phyloP scores from a whole-genome alignment of 2,329 filamentous ascomycete species.

The Fusarium begoniae region DNA sequence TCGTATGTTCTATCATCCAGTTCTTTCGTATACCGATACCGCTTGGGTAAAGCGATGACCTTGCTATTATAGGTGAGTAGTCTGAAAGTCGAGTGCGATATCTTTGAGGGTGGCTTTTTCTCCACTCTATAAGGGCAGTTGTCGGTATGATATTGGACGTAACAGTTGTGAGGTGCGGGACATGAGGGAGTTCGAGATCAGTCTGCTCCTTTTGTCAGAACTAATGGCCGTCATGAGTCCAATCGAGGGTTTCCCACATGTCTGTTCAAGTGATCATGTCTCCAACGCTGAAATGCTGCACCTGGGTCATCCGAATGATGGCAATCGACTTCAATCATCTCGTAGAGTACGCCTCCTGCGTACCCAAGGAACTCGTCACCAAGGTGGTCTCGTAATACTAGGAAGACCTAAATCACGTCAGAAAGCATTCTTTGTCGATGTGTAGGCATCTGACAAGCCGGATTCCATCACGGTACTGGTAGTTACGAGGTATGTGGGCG shows the following conservation, averaged over 20 bases:
- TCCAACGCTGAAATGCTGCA: constrained; percentile 58
- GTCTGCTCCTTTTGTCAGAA: constrained; percentile 42
- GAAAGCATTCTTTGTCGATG: not conserved
- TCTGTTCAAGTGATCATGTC: constrained; percentile 55
- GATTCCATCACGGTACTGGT: constrained; percentile 57
- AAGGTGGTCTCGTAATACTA: constrained; percentile 54
- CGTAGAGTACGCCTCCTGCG: constrained; percentile 56
- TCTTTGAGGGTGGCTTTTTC: constrained; percentile 48
- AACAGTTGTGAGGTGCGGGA: constrained; percentile 58
- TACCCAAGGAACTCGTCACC: constrained; percentile 56
- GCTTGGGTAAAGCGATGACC: constrained; percentile 21
- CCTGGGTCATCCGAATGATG: constrained; percentile 55
- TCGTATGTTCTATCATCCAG: constrained; percentile 56
- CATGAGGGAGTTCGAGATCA: constrained; percentile 56
- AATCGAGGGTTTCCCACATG: constrained; percentile 45
- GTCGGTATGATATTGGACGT: constrained; percentile 54
- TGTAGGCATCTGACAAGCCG: constrained; percentile 46
- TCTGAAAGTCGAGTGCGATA: constrained; percentile 55
- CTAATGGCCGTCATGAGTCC: not conserved
- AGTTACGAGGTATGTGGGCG: constrained; percentile 56
- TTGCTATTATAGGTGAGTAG: constrained; percentile 37
- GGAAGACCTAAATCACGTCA: constrained; percentile 48
- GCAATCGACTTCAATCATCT: constrained; percentile 58
- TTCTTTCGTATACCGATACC: constrained; percentile 50
- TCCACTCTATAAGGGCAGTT: constrained; percentile 48